Percentiles rank a stretch among this genome's conserved stretches.
These are phyloP conservation scores for Pseudocercospora crystallina DNA, from an alignment of 2,329 filamentous ascomycete genomes.

Conservation along the genomic window DNA sequence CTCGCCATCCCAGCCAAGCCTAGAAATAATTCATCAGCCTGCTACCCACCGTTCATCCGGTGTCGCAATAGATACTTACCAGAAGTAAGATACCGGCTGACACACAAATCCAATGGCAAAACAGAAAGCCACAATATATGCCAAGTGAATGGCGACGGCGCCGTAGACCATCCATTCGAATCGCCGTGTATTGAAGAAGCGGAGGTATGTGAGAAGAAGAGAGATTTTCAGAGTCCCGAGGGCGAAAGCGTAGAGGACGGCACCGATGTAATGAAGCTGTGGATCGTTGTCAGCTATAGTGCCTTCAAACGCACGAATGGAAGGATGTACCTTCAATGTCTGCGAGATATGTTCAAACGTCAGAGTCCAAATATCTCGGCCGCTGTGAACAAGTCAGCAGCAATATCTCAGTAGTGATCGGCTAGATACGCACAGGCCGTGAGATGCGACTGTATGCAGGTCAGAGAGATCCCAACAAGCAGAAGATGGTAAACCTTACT, in stretches of 20 bases:
- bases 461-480: background rate
- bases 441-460: background rate
- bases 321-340: conserved; percentile 4
- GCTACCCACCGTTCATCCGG: no score
- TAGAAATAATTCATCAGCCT: background rate
- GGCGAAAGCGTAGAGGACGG: conserved; percentile 6
- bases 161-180: no score
- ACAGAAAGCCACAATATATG: no score
- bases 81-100: no score
- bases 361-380: conserved; percentile 18
- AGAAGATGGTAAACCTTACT: no score
- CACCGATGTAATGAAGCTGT: conserved; percentile 11
- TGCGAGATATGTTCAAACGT: conserved; percentile 12
- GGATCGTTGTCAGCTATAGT: no score
- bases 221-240: conserved; percentile 14
- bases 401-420: background rate
- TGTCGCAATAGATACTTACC: no score
- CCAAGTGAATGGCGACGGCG: no score
- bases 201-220: conserved; percentile 15
- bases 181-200: background rate
- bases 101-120: no score
- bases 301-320: background rate
- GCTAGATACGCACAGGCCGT: background rate
- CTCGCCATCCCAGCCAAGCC: conserved; percentile 6
- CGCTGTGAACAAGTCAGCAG: conserved; percentile 8